These are phyloP conservation scores for Malus asiatica DNA, from an alignment of 306 rosid genomes.

Conservation along the genomic window DNA sequence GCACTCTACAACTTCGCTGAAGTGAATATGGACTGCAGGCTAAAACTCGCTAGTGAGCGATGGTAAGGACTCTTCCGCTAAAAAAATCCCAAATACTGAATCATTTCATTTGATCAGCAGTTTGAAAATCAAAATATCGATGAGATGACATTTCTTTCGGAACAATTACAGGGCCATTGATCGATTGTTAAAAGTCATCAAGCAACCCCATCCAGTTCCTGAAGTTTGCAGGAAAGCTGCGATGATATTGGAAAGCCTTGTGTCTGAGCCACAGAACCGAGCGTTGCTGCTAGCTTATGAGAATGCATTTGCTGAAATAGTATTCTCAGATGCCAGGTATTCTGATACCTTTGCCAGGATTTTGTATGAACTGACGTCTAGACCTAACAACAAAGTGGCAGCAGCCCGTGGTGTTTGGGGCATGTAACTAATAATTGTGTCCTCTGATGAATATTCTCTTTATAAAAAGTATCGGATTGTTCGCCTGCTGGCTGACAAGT, in stretches of 20 bases:
- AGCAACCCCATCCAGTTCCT: conserved; percentile 79
- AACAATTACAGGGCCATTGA: conserved; percentile 75
- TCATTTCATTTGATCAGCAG: background rate
- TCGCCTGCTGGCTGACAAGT: conserved; percentile 9
- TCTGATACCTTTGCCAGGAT: conserved; percentile 91
- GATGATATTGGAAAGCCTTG: conserved; percentile 88
- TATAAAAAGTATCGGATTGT: conserved; percentile 2
- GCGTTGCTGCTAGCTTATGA: conserved; percentile 68
- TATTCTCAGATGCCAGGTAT: conserved; percentile 66
- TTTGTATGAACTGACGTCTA: conserved; percentile 79
- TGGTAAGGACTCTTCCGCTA: conserved; percentile 41
- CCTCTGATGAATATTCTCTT: background rate
- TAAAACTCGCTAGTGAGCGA: conserved; percentile 91
- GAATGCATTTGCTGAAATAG: conserved; percentile 89
- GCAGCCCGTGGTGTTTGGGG: conserved; percentile 97
- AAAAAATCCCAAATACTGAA: background rate
- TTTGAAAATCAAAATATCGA: background rate
- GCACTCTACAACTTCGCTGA: conserved; percentile 97
- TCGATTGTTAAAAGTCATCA: conserved; percentile 77
- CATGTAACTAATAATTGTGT: conserved; percentile 42
- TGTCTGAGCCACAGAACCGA: conserved; percentile 92
- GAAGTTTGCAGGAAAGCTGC: conserved; percentile 96
- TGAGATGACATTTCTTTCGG: background rate
- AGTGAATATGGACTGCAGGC: conserved; percentile 95
- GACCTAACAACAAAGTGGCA: conserved; percentile 76